Evolutionary conservation across 208 protist species (phyloP).

Genomic region (Entamoeba moshkovskii): DNA sequence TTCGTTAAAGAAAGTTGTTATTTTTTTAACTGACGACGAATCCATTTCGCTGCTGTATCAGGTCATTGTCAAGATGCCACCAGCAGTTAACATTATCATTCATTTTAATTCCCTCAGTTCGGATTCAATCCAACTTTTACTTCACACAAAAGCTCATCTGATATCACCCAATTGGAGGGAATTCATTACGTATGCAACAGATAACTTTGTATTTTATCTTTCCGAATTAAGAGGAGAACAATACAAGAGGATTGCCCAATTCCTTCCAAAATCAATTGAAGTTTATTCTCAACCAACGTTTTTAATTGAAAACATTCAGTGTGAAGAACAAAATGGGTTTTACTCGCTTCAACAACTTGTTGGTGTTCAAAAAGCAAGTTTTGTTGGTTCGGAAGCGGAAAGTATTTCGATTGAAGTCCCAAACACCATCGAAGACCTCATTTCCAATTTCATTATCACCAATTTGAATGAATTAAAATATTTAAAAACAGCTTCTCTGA

Average conservation of each 20-base stretch:
- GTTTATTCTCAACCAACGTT: background rate
- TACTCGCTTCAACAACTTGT: too few species aligned
- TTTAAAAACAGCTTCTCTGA: too few species aligned
- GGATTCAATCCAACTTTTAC: background rate
- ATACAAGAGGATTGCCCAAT: background rate
- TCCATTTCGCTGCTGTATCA: background rate
- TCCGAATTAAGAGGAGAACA: background rate
- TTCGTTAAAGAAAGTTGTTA: background rate
- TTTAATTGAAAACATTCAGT: background rate
- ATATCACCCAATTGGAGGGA: background rate
- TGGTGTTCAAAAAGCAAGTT: too few species aligned
- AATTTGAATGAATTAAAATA: too few species aligned
- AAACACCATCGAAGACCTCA: too few species aligned
- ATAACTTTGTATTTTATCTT: background rate
- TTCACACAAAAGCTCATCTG: background rate
- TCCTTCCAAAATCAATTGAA: background rate
- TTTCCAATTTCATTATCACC: too few species aligned
- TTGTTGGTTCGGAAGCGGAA: too few species aligned
- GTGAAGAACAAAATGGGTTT: background rate
- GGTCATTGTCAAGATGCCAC: background rate
- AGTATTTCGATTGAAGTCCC: too few species aligned
- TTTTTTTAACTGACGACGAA: background rate
- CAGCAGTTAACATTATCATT: background rate
- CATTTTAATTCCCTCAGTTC: background rate
- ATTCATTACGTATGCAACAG: background rate